Evolutionary conservation across 768 basidiomycete genomes (phyloP).

Genomic region (Boletus pseudopeckii): DNA sequence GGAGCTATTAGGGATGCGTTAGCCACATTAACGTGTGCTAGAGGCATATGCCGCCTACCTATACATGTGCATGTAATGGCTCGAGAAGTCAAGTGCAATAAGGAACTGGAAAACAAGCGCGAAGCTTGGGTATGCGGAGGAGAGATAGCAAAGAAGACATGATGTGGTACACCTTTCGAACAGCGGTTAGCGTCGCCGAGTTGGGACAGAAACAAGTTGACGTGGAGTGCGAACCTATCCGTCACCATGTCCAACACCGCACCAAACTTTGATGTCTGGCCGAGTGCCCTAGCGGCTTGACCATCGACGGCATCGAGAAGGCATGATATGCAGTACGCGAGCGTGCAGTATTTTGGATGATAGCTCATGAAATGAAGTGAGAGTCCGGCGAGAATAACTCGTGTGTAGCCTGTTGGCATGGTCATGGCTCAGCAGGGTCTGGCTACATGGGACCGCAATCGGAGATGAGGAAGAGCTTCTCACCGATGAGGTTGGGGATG

Average conservation of each 20-base stretch:
- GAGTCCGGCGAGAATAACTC: slow-evolving; percentile 85
- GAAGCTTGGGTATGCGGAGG: slow-evolving; percentile 82
- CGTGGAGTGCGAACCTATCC: slow-evolving; percentile 65
- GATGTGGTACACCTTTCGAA: slow-evolving; percentile 90
- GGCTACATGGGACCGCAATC: not conserved
- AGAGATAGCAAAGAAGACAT: slow-evolving; percentile 89
- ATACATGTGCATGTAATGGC: slow-evolving; percentile 99
- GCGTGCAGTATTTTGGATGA: slow-evolving; percentile 88
- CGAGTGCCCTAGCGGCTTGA: slow-evolving; percentile 81
- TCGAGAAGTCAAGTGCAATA: slow-evolving; percentile 95
- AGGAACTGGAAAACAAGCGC: slow-evolving; percentile 90
- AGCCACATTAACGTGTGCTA: not conserved
- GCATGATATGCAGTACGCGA: slow-evolving; percentile 86
- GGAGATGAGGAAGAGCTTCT: slow-evolving; percentile 21
- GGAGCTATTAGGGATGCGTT: slow-evolving; percentile 53
- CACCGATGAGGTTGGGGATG: slow-evolving; percentile 94
- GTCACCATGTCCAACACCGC: slow-evolving; percentile 99
- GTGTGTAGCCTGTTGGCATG: slow-evolving; percentile 67
- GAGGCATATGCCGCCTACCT: slow-evolving; percentile 49
- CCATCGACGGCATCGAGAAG: slow-evolving; percentile 96
- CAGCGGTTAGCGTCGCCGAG: not conserved
- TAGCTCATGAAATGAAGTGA: slow-evolving; percentile 92
- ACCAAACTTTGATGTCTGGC: slow-evolving; percentile 94
- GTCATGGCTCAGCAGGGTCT: slow-evolving; percentile 1
- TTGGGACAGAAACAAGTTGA: not conserved